A percentile compares a stretch with the other conserved stretches of the same genome.
Evolutionary conservation across 1,284 basidiomycete species (phyloP).

Genomic region (Pholiota adiposa): DNA sequence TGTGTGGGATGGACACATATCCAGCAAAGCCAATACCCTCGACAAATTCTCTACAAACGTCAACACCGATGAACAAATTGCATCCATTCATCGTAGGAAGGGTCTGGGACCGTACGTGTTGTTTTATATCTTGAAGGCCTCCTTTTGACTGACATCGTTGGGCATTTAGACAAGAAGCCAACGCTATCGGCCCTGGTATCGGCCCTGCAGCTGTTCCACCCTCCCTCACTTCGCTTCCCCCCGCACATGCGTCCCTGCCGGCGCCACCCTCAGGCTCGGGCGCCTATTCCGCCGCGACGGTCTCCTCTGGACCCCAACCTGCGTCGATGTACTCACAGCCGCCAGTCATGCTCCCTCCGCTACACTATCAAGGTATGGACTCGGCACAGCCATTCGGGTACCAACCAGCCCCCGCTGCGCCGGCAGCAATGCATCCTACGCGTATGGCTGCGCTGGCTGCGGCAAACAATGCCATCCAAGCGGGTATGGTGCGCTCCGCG

Average conservation of each 20-base stretch:
- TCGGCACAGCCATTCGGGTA: conserved; percentile 79
- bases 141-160: conserved; percentile 7
- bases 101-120: conserved; percentile 78
- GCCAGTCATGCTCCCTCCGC: conserved; percentile 80
- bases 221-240: conserved; percentile 64
- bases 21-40: conserved; percentile 85
- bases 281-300: conserved; percentile 72
- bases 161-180: conserved; percentile 72
- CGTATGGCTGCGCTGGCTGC: conserved; percentile 58
- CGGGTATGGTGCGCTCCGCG: conserved; percentile 72
- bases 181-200: conserved; percentile 83
- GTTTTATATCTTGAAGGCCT: conserved; percentile 7
- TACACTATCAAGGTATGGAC: conserved; percentile 81
- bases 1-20: conserved; percentile 96
- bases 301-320: conserved; percentile 82
- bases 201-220: conserved; percentile 75
- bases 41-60: conserved; percentile 90
- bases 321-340: conserved; percentile 65
- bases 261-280: conserved; percentile 59
- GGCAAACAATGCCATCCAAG: conserved; percentile 48
- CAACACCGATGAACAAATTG: conserved; percentile 95
- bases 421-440: conserved; percentile 50
- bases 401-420: conserved; percentile 59
- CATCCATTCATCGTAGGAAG: conserved; percentile 89
- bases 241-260: conserved; percentile 67